Evolutionary conservation across 2,329 filamentous ascomycete species (phyloP), one percentile per base, ranked within the genome.

Genomic region (Microcyclospora tardicrescens): DNA sequence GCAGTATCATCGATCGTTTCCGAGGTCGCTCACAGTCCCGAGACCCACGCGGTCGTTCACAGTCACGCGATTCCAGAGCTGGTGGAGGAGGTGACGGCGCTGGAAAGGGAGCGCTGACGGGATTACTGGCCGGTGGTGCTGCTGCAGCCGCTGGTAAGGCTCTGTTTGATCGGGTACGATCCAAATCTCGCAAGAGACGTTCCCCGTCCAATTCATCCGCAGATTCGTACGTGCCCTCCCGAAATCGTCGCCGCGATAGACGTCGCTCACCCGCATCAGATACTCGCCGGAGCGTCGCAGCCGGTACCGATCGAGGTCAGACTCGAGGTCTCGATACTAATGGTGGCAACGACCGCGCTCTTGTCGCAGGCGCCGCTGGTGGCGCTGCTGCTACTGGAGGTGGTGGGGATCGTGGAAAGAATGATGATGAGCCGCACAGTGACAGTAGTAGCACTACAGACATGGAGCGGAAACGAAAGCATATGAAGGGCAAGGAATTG

Each of bases 401-500:
- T 38, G 34, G 37, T 31, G 47, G 46, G 16, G 40, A 40, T 19
- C 42, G 33, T 3, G 37, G 35, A 24, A 36, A 15, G 33, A 12
- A 42, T 28, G 40, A 41, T 16, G 38, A 40, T 14, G 38, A 44
- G 28, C 34, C 42, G 24, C 40, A 48, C 31, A 57, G 52, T 45
- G 54, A 55, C 39, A 57, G 54, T 43, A 57, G 53, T 51, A 58
- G 54, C 45, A 58, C 56, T 42, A 59, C 57, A 28, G 76, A 77
- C 54, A 75, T 81, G 62, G 75, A 78, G 54, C 66, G 71, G 48
- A 63, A 66, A 52, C 65, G 69, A 38, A 80, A 77, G 60, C 78
- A 79, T 55, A 68, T 79, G 64, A 69, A 69, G 64, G 72, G 74
- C 58, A 79, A 79, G 61, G 73, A 79, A 65, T 59, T 79, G 52